Evolutionary conservation across 2,329 filamentous ascomycete genomes (phyloP).

Genomic region (Penicillium sclerotiorum): DNA sequence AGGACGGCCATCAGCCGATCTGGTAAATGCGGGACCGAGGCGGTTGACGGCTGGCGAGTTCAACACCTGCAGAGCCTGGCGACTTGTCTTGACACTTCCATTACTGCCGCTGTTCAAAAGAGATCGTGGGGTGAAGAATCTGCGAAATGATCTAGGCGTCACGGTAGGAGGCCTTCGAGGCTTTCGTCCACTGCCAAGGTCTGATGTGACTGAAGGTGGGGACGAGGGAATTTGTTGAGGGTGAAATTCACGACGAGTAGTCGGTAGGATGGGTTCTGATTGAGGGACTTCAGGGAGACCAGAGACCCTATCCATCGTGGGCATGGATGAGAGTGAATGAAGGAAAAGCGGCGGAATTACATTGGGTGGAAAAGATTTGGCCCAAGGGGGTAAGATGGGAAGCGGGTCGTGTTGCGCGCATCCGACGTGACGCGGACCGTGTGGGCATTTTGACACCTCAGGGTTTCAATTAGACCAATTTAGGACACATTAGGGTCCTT

Average conservation of each 20-base stretch:
- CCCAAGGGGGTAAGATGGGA: constrained; percentile 27
- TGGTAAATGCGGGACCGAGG: constrained; percentile 45
- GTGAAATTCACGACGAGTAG: constrained; percentile 30
- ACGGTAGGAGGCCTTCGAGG: constrained; percentile 50
- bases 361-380: constrained; percentile 20
- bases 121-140: constrained; percentile 55
- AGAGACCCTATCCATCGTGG: constrained; percentile 36
- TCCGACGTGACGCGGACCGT: constrained; percentile 29
- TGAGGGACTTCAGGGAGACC: constrained; percentile 37
- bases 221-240: constrained; percentile 39
- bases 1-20: constrained; percentile 36
- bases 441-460: constrained; percentile 15
- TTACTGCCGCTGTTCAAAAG: constrained; percentile 39
- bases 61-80: constrained; percentile 49
- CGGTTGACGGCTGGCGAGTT: constrained; percentile 47
- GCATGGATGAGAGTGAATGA: constrained; percentile 18
- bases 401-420: constrained; percentile 29
- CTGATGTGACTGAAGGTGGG: constrained; percentile 45
- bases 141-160: constrained; percentile 54
- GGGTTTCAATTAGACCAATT: not conserved
- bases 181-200: constrained; percentile 40
- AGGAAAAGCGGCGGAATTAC: constrained; percentile 16
- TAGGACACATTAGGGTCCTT: too few relatives aligned
- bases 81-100: constrained; percentile 42
- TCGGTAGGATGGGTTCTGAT: constrained; percentile 38